These are phyloP conservation scores for Aspergillus novoparasiticus DNA, from an alignment of 2,329 filamentous ascomycete species.

Conservation along the genomic window DNA sequence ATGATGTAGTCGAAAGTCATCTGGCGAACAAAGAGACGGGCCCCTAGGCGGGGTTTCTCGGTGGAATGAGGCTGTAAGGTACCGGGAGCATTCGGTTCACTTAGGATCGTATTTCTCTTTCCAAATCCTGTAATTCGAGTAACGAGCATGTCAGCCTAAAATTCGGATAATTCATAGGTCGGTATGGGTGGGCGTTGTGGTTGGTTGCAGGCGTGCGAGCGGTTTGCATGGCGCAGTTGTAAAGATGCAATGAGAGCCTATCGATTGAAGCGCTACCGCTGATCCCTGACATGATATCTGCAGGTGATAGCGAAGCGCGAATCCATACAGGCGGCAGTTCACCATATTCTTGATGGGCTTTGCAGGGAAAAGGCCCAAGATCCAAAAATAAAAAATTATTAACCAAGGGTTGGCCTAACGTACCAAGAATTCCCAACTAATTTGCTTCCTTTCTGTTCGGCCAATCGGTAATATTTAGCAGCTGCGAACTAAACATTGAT, in stretches of 20 bases:
- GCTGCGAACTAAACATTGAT: constrained; percentile 50
- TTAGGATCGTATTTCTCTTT: constrained; percentile 85
- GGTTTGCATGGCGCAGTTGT: constrained; percentile 18
- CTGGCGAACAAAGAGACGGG: neutral
- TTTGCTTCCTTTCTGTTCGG: constrained; percentile 86
- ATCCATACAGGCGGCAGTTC: constrained; percentile 7
- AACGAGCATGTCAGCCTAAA: constrained; percentile 24
- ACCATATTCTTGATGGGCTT: constrained; percentile 1
- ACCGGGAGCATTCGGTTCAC: constrained; percentile 25
- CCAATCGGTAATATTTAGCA: constrained; percentile 88
- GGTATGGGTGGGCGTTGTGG: constrained; percentile 16
- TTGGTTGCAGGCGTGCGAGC: constrained; percentile 22
- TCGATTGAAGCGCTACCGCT: constrained; percentile 21
- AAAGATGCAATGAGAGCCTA: constrained; percentile 21
- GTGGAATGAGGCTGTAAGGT: neutral
- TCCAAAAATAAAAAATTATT: constrained; percentile 7
- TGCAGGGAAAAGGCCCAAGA: neutral
- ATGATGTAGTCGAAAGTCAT: neutral
- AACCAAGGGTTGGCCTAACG: constrained; percentile 41
- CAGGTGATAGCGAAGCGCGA: constrained; percentile 15
- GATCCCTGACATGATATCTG: constrained; percentile 17
- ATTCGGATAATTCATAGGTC: constrained; percentile 2
- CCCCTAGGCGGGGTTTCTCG: neutral
- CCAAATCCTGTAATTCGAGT: constrained; percentile 74
- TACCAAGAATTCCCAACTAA: constrained; percentile 94